Evolutionary conservation across 345 rosid species (phyloP).

Genomic region (Crucihimalaya himalaica): DNA sequence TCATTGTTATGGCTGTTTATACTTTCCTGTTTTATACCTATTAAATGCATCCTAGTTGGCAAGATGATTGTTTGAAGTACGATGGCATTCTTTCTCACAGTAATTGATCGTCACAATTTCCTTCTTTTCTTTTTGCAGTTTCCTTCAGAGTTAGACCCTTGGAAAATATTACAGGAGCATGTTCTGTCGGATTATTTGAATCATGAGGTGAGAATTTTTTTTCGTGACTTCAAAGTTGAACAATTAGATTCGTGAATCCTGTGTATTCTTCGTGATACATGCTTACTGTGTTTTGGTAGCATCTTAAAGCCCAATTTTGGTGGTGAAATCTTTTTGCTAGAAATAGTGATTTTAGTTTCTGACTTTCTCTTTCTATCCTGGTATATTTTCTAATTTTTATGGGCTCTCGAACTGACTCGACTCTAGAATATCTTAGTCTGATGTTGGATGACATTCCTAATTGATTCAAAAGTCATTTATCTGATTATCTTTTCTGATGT

Average conservation of each 20-base stretch:
- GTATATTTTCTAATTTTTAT: constrained; percentile 2
- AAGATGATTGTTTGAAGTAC: constrained; percentile 8
- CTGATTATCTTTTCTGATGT: constrained; percentile 29
- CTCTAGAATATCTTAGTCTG: neutral
- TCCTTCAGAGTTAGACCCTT: constrained; percentile 82
- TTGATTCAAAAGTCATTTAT: constrained; percentile 8
- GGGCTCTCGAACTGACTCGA: constrained; percentile 5
- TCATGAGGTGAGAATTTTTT: constrained; percentile 61
- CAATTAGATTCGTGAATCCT: constrained; percentile 6
- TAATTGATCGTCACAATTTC: constrained; percentile 15
- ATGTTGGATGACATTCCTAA: constrained; percentile 4
- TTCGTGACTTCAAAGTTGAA: constrained; percentile 3
- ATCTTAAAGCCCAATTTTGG: neutral
- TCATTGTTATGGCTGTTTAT: constrained; percentile 4
- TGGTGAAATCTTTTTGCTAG: constrained; percentile 10
- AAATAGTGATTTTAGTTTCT: neutral
- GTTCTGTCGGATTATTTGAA: constrained; percentile 76
- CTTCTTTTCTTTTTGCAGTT: constrained; percentile 53
- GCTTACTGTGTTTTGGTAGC: constrained; percentile 10
- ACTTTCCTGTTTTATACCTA: constrained; percentile 7
- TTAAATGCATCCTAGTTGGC: constrained; percentile 8
- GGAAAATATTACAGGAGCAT: constrained; percentile 79
- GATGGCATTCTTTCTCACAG: constrained; percentile 27
- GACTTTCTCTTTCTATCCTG: constrained; percentile 3
- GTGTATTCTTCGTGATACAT: constrained; percentile 2